Evolutionary conservation across 352 stramenopile species (phyloP), one percentile per base, ranked within the genome.

Genomic region (Phytophthora pini): DNA sequence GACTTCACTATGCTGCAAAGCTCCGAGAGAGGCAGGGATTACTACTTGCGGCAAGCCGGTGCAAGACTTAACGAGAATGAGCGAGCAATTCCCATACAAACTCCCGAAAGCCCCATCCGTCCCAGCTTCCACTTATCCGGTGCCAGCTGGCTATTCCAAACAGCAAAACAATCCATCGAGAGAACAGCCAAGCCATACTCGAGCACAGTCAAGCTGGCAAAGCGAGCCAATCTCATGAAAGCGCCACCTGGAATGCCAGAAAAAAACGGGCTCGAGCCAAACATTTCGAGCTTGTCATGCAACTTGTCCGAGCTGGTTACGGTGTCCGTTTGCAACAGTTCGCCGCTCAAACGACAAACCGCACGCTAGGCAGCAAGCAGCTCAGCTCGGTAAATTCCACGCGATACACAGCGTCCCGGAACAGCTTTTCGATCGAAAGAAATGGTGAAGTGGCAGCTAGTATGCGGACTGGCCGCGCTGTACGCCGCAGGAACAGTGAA

Each of bases 401-500:
- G 64, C 64, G n/a, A 65, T 36, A 32, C 63, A 62, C 29, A 71
- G 56, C 63, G 56, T 67, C 56, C 38, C 46, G 4, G 58, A 53
- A 55, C 63, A 70, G 56, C 24, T 49, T 60, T 55, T 72, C 31
- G 17, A 61, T 63, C 36, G 39, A 36, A 61, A 36, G 31, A 64
- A 61, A 77, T 77, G 69, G 65, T 74, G 55, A 65, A 71, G 45
- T 74, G 65, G 65, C 61, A n/a, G 31, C 46, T 74, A 24, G 56
- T 74, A 13, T 77, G 55, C 56, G 60, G 55, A 27, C 8, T 77
- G 1, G 65, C 60, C 15, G 65, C 56, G 17, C 29, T 77, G 27
- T 66, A 51, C 38, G 59, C 40, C 17, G 49, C 44, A 39, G 34
- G 40, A 51, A 41, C 24, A 49, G 59, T 74, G 5, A 61, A 54